phyloP scores from a whole-genome alignment of 306 rosid genomes.

The Hippophae rhamnoides region DNA sequence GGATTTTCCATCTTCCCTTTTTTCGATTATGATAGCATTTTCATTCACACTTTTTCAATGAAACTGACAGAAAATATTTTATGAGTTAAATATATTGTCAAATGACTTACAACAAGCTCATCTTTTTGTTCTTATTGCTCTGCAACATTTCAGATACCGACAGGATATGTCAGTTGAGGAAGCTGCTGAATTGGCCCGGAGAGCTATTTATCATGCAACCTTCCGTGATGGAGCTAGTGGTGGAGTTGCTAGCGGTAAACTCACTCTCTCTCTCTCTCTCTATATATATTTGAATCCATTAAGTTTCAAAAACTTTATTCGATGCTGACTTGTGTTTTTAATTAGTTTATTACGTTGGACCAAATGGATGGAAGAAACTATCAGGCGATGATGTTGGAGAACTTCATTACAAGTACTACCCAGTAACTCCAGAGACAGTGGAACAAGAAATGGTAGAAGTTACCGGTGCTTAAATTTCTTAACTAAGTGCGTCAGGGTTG shows the following conservation, averaged over 20 bases:
- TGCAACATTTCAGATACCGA: constrained; percentile 38
- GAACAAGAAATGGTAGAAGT: constrained; percentile 96
- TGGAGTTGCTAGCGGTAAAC: constrained; percentile 86
- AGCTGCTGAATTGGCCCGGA: constrained; percentile 80
- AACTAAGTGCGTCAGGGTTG: constrained; percentile 6
- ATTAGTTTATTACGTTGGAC: constrained; percentile 74
- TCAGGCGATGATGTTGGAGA: constrained; percentile 94
- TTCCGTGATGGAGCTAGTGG: constrained; percentile 97
- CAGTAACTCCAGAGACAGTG: constrained; percentile 56
- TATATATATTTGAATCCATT: too few species aligned
- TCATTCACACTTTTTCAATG: too few species aligned
- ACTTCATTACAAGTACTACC: constrained; percentile 67
- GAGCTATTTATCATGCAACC: constrained; percentile 92
- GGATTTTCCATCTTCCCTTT: too few species aligned
- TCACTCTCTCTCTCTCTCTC: not conserved
- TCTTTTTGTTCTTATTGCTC: constrained; percentile 1
- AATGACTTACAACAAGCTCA: not conserved
- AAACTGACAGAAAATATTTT: not conserved
- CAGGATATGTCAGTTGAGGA: constrained; percentile 71
- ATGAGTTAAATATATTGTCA: not conserved
- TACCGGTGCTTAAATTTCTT: constrained; percentile 30
- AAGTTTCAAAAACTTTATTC: not conserved
- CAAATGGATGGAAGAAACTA: constrained; percentile 79
- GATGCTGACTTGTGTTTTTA: constrained; percentile 5
- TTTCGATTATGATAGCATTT: too few species aligned